A percentile compares a stretch with the other conserved stretches of the same genome.
These are phyloP conservation scores for Uronychia binucleata DNA, from an alignment of 73 alveolate genomes.

Conservation along the genomic window DNA sequence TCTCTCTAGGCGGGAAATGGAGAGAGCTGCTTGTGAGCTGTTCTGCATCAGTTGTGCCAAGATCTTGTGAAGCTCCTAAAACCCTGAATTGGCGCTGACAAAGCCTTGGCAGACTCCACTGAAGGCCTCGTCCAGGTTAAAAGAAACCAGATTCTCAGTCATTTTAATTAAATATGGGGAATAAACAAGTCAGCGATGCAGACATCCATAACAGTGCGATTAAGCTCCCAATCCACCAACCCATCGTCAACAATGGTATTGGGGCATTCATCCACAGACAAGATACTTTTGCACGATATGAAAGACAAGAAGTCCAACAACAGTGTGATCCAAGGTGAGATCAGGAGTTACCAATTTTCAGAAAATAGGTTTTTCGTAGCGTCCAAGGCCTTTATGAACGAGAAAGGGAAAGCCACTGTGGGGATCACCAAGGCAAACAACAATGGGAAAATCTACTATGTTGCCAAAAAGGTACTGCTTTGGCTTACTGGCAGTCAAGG, in stretches of 20 bases:
- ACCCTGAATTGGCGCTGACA: not conserved
- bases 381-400: not conserved
- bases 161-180: not conserved
- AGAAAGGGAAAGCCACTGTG: not conserved
- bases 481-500: no score
- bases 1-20: not conserved
- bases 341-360: not conserved
- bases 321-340: not conserved
- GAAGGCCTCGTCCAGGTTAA: not conserved
- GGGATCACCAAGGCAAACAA: not conserved
- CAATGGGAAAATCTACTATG: not conserved
- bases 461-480: not conserved
- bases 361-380: not conserved
- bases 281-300: not conserved
- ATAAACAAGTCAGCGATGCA: not conserved
- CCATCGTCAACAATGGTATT: not conserved
- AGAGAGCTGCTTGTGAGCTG: not conserved
- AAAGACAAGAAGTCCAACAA: not conserved
- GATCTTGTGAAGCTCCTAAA: not conserved
- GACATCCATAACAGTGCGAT: no score
- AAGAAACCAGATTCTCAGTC: not conserved
- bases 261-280: not conserved
- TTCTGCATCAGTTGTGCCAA: not conserved
- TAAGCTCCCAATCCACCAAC: constrained; percentile 1
- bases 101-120: not conserved